A percentile compares a stretch with the other conserved stretches of the same genome.
These are phyloP conservation scores for Hamamelis virginiana DNA, from an alignment of 164 flowering plant species.

Conservation along the genomic window DNA sequence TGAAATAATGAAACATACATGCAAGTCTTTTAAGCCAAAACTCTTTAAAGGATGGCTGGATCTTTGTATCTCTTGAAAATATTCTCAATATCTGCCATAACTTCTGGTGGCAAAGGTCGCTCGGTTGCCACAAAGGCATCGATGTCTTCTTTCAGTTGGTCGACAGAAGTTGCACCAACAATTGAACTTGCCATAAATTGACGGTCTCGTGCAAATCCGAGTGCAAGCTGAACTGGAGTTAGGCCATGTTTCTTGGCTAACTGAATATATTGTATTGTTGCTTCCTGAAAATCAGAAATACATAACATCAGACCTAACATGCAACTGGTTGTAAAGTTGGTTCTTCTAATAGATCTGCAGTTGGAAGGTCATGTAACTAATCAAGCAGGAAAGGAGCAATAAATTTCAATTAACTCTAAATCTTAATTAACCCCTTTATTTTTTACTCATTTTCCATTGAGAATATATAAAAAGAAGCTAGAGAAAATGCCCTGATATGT, in stretches of 20 bases:
- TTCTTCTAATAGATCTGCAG: neutral
- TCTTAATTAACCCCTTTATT: neutral
- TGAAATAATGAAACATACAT: too few relatives aligned
- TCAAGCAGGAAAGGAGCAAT: neutral
- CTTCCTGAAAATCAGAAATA: slow-evolving; percentile 59
- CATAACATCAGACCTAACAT: neutral
- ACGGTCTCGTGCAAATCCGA: slow-evolving; percentile 82
- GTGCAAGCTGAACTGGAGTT: slow-evolving; percentile 77
- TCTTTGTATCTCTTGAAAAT: slow-evolving; percentile 75
- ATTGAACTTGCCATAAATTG: slow-evolving; percentile 91
- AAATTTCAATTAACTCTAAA: neutral
- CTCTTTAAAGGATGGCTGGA: slow-evolving; percentile 52
- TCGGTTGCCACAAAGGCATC: slow-evolving; percentile 68
- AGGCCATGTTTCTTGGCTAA: slow-evolving; percentile 75
- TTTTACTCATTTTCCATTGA: neutral
- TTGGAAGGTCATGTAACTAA: neutral
- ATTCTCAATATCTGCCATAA: slow-evolving; percentile 58
- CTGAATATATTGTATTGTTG: slow-evolving; percentile 56
- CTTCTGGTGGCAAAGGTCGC: slow-evolving; percentile 74
- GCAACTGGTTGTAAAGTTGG: neutral
- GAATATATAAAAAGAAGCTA: neutral
- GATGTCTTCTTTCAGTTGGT: slow-evolving; percentile 81
- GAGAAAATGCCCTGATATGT: too few relatives aligned
- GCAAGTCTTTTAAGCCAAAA: too few relatives aligned
- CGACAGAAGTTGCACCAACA: slow-evolving; percentile 84